phyloP scores from a whole-genome alignment of 1,139 yeast species.

The Trichomonascaceae sp. region DNA sequence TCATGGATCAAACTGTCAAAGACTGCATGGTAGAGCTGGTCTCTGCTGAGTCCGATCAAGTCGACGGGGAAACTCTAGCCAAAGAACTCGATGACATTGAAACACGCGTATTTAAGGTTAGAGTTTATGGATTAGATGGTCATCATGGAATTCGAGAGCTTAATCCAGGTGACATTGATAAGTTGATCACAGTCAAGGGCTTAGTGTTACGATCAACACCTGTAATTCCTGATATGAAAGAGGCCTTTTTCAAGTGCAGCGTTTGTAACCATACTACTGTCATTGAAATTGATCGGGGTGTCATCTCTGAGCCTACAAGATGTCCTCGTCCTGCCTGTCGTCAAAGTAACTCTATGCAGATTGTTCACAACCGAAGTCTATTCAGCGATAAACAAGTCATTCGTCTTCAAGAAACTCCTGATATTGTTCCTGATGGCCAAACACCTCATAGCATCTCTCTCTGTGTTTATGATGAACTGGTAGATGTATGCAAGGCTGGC shows the following conservation, averaged over 20 bases:
- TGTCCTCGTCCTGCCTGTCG: conserved; percentile 88
- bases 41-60: conserved; percentile 39
- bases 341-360: conserved; percentile 81
- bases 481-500: conserved; percentile 93
- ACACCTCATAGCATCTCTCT: conserved; percentile 94
- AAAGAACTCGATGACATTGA: conserved; percentile 62
- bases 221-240: conserved; percentile 96
- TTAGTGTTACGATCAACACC: conserved; percentile 83
- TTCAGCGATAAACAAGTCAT: conserved; percentile 95
- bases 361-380: conserved; percentile 84
- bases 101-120: conserved; percentile 72
- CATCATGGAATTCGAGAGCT: conserved; percentile 86
- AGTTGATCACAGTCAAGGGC: conserved; percentile 86
- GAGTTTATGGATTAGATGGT: conserved; percentile 61
- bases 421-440: conserved; percentile 97
- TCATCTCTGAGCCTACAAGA: conserved; percentile 84
- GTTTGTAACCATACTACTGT: conserved; percentile 92
- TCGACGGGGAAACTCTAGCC: conserved; percentile 26
- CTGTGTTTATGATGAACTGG: conserved; percentile 93
- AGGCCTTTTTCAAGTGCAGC: conserved; percentile 90
- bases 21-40: conserved; percentile 82
- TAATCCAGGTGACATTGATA: conserved; percentile 93
- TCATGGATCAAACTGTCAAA: conserved; percentile 93
- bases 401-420: conserved; percentile 95
- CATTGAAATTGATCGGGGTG: conserved; percentile 91